Evolutionary conservation across 2,329 filamentous ascomycete genomes (phyloP), one percentile per base, ranked within the genome.

Genomic region (Gyromitra esculenta): DNA sequence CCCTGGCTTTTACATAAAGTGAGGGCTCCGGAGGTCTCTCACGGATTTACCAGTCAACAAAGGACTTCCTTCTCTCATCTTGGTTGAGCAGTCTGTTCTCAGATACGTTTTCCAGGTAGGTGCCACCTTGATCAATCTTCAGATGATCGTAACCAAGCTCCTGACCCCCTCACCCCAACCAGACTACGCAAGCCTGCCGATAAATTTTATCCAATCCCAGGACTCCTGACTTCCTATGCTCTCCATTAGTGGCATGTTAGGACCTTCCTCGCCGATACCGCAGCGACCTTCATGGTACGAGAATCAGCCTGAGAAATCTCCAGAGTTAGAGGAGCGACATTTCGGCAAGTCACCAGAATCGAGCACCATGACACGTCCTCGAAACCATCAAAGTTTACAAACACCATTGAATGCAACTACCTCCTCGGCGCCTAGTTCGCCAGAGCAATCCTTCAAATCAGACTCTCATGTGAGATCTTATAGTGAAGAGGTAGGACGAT

Each of bases 191-290:
- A 37, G 18, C 63, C 25, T 13, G 11, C 45, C 54, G n/a, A 50
- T 21, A 25, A 56, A 68, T 31, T 37, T 39, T 21, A 5, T 4
- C 21, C 25, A 39, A 50, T 35, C 31, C 45, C 57, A 31, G 31
- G 6, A 11, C n/a, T 48, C 35, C 11, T 56, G 50, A 35, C 43
- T 52, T 50, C 25, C 39, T n/a, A 75, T 75, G 72, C 72, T 75
- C 39, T 75, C 72, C 1, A 75, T 75, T 50, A 75, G 52, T 60
- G 57, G 72, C 21, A 75, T 75, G 72, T 59, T 75, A 43, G 72
- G 72, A 9, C 72, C 72, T 43, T 59, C 72, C 31, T 75, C 66
- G 13, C 72, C 66, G 18, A 18, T 7, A 57, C 39, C 72, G 13
- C 65, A 75, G 37, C 52, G 65, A 35, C 45, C 68, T 6, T 45